Base-by-base conservation (phyloP, 495 filamentous ascomycete genomes). In the Hypoxylon subgilvum region DNA sequence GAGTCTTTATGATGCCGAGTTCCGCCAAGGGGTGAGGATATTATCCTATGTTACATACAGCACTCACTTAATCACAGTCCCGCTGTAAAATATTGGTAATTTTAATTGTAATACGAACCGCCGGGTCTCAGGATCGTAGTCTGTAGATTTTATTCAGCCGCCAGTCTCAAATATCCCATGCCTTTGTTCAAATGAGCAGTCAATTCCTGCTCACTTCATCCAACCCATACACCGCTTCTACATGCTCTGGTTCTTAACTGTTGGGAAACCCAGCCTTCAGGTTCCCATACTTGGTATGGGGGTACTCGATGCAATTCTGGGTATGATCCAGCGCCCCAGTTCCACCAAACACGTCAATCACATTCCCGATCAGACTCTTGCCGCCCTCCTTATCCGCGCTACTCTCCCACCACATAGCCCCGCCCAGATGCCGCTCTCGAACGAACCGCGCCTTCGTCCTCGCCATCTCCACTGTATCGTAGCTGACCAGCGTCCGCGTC, bases 361-460 rank as follows among this genome's bases (percentile, higher is more conserved):
- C 88, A 38, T 80, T 86, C 9, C 75, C 80, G 47, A 95, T 89
- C 72, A 94, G 61, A 67, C 89, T 91, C 41, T 84, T 80, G 3
- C 78, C 72, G 0, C 83, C 84, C 2, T 63, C 66, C 72, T 87
- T 89, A 70, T 97, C 93, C 3, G 81, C 86, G 71, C 86, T 92
- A 63, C 85, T 88, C 75, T 97, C 93, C 92, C 93, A 97, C 92
- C 91, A 97, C 92, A 97, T 97, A 10, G 79, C 89, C 14, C 93
- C 92, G 1, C 90, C 92, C 3, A 96, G 77, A 2, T 83, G 79
- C 35, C 80, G 74, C 9, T 65, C 46, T 62, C 74, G 78, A 59
- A 96, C 82, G 69, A 84, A 96, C 27, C 79, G 73, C 2, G 84
- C 86, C 77, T 97, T 97, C 42, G 63, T 28, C 57, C 76, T 74